Evolutionary conservation across 1,284 basidiomycete genomes (phyloP).

Genomic region (Apiotrichum veenhuisii): DNA sequence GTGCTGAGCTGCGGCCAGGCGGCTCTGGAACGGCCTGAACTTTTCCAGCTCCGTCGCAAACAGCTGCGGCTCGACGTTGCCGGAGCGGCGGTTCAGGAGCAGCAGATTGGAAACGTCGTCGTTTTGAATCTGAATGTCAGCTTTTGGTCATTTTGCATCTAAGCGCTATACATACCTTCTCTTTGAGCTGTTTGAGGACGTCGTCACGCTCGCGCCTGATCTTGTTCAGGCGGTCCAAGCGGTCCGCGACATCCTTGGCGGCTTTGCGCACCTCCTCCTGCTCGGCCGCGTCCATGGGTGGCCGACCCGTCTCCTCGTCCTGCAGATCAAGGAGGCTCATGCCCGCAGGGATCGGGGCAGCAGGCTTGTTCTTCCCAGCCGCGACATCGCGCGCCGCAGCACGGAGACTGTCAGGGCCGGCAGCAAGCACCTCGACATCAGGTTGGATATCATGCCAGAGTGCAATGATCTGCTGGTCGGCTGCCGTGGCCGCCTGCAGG

Average conservation of each 20-base stretch:
- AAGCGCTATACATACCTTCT: constrained; percentile 50
- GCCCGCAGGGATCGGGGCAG: constrained; percentile 36
- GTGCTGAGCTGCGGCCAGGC: constrained; percentile 69
- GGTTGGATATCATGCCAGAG: constrained; percentile 70
- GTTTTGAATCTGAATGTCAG: constrained; percentile 66
- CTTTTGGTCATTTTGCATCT: too few species aligned
- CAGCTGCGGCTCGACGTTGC: constrained; percentile 75
- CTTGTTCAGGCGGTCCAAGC: constrained; percentile 70
- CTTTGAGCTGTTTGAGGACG: constrained; percentile 87
- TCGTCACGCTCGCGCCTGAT: constrained; percentile 79
- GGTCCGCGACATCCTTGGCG: constrained; percentile 73
- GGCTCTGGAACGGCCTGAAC: constrained; percentile 84
- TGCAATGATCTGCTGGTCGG: constrained; percentile 69
- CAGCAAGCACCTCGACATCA: constrained; percentile 65
- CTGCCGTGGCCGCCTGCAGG: constrained; percentile 70
- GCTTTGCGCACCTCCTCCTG: constrained; percentile 62
- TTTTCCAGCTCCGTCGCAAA: constrained; percentile 94
- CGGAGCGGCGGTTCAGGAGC: constrained; percentile 82
- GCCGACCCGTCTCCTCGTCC: constrained; percentile 37
- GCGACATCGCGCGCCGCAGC: constrained; percentile 63
- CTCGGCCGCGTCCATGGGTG: constrained; percentile 55
- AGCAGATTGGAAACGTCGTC: constrained; percentile 96
- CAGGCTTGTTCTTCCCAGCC: constrained; percentile 53
- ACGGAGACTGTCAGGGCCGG: constrained; percentile 54
- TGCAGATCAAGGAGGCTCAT: constrained; percentile 58